These are phyloP conservation scores for Gnetum montanum DNA, from an alignment of 75 land plant genomes.

Conservation along the genomic window DNA sequence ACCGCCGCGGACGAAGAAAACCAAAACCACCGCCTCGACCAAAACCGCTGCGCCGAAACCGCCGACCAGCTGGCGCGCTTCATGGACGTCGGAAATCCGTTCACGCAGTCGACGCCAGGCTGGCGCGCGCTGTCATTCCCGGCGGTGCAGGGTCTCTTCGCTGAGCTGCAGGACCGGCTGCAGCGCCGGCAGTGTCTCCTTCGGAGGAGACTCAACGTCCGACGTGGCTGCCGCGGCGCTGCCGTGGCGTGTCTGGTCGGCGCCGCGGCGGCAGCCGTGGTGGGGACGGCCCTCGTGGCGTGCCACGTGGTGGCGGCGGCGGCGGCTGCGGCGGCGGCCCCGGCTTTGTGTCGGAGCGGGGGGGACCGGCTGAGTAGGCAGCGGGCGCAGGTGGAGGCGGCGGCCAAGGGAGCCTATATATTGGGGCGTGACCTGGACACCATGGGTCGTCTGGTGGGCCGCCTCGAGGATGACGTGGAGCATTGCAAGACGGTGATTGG, in stretches of 20 bases:
- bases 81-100: conserved; percentile 27
- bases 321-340: conserved; percentile 15
- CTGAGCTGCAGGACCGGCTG: conserved; percentile 10
- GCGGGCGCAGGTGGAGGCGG: conserved; percentile 33
- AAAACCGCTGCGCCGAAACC: conserved; percentile 16
- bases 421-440: conserved; percentile 48
- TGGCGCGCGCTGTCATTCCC: conserved; percentile 16
- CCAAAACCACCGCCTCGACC: not conserved
- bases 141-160: conserved; percentile 13
- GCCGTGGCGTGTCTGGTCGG: conserved; percentile 4
- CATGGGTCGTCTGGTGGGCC: conserved; percentile 32
- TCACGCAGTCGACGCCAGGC: conserved; percentile 7
- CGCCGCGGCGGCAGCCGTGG: conserved; percentile 6
- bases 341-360: not conserved
- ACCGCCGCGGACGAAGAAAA: not conserved
- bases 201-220: conserved; percentile 6
- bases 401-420: conserved; percentile 46
- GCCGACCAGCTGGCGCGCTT: conserved; percentile 17
- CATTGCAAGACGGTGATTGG: conserved; percentile 27
- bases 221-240: conserved; percentile 8
- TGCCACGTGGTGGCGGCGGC: conserved; percentile 30
- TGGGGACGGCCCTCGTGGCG: conserved; percentile 15
- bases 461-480: conserved; percentile 45
- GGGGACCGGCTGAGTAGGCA: not conserved
- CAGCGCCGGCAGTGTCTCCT: conserved; percentile 5